Evolutionary conservation across 768 basidiomycete genomes (phyloP).

Genomic region (Tephrocybe sp.): DNA sequence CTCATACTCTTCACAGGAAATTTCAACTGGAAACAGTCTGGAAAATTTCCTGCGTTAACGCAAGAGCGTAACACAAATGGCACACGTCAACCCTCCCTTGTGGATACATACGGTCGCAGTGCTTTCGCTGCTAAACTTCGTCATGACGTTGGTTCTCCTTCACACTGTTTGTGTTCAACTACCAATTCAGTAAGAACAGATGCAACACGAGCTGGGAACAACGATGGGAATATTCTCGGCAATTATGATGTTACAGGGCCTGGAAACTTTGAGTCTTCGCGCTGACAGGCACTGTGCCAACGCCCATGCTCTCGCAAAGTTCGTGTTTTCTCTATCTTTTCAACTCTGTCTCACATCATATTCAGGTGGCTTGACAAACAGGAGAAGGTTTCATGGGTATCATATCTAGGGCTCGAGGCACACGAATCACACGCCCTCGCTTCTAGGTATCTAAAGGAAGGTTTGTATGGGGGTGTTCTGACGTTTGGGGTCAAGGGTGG

Average conservation of each 20-base stretch:
- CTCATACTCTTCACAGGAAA: background rate
- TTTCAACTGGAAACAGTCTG: conserved; percentile 2
- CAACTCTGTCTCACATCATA: background rate
- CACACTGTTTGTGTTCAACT: background rate
- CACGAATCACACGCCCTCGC: conserved; percentile 36
- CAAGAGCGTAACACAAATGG: background rate
- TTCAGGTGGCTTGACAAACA: conserved; percentile 31
- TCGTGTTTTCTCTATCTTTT: background rate
- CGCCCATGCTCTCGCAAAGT: conserved; percentile 63
- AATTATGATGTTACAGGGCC: conserved; percentile 12
- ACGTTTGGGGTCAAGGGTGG: conserved; percentile 37
- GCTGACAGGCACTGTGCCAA: conserved; percentile 72
- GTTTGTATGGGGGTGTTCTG: conserved; percentile 35
- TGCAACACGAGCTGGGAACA: background rate
- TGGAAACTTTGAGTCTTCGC: conserved; percentile 74
- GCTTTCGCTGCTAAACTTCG: conserved; percentile 4
- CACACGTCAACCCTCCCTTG: background rate
- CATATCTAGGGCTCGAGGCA: conserved; percentile 34
- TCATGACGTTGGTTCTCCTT: background rate
- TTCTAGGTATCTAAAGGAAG: conserved; percentile 24
- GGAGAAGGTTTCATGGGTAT: conserved; percentile 35
- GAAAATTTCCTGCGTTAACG: conserved; percentile 1
- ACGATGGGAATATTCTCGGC: background rate
- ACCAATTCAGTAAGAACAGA: background rate
- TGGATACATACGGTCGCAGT: background rate